These are phyloP conservation scores for Podospora australis DNA, from an alignment of 495 filamentous ascomycete genomes.

Conservation along the genomic window DNA sequence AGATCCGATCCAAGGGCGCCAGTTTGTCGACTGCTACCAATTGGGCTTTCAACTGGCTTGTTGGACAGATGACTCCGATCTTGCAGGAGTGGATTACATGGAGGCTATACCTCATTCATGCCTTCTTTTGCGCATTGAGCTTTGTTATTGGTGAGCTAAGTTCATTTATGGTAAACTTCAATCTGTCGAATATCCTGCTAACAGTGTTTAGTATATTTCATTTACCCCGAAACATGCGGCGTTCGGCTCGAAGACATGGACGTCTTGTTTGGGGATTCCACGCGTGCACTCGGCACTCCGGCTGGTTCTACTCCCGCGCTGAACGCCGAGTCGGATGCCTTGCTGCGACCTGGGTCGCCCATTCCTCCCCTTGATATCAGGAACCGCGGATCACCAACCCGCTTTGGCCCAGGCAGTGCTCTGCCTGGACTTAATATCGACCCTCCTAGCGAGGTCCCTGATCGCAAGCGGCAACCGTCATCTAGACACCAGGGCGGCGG, in stretches of 20 bases:
- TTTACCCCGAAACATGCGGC: constrained; percentile 94
- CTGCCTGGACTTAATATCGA: constrained; percentile 37
- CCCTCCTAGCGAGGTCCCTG: constrained; percentile 29
- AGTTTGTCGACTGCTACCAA: constrained; percentile 94
- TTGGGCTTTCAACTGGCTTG: constrained; percentile 98
- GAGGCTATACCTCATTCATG: constrained; percentile 90
- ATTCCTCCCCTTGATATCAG: constrained; percentile 72
- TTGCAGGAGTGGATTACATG: constrained; percentile 85
- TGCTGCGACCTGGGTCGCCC: constrained; percentile 66
- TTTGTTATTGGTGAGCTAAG: constrained; percentile 81
- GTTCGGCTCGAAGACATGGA: constrained; percentile 97
- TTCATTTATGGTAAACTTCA: background rate
- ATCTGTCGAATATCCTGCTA: constrained; percentile 19
- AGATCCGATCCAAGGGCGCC: constrained; percentile 95
- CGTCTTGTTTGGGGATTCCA: constrained; percentile 80
- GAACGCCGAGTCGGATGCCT: constrained; percentile 62
- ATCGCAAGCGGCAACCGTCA: constrained; percentile 20
- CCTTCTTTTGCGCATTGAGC: constrained; percentile 93
- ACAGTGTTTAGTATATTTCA: constrained; percentile 68
- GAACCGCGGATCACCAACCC: constrained; percentile 16
- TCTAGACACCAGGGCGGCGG: constrained; percentile 27
- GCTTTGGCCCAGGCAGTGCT: constrained; percentile 26
- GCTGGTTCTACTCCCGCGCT: constrained; percentile 45
- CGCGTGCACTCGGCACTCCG: constrained; percentile 57
- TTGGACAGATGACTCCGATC: constrained; percentile 89